phyloP scores from a whole-genome alignment of 2,329 filamentous ascomycete species.

The Trichoderma gracile region DNA sequence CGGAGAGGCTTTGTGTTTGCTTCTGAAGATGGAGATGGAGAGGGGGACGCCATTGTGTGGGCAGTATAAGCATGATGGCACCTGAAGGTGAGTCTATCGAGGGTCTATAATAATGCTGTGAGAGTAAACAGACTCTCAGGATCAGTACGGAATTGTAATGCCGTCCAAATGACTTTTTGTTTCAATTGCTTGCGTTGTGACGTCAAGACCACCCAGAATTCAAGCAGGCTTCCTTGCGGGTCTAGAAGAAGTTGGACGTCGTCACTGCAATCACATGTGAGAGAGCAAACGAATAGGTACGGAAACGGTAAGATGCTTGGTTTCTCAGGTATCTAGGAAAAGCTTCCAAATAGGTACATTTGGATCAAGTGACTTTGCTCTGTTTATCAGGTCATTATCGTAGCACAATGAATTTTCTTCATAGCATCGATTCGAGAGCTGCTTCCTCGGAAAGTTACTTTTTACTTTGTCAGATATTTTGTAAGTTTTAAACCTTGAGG shows the following conservation, averaged over 20 bases:
- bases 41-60: not conserved
- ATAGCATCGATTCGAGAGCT: no score
- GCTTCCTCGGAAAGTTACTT: no score
- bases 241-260: not conserved
- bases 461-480: no score
- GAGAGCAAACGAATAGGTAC: not conserved
- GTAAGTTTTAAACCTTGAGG: no score
- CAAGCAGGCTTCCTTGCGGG: slow-evolving; percentile 17
- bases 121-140: not conserved
- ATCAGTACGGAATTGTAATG: not conserved
- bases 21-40: not conserved
- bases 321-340: no score
- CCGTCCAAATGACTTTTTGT: not conserved
- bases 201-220: slow-evolving; percentile 12
- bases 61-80: not conserved
- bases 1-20: slow-evolving; percentile 16
- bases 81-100: not conserved
- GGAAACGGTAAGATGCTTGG: not conserved
- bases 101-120: no score
- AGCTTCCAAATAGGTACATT: no score
- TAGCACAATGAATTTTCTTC: no score
- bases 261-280: slow-evolving; percentile 8
- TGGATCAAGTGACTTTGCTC: no score
- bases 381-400: no score
- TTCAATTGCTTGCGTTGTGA: slow-evolving; percentile 1